Conservation (phyloP, 1,139 yeast genomes). For the Kodamaea fungicola region DNA sequence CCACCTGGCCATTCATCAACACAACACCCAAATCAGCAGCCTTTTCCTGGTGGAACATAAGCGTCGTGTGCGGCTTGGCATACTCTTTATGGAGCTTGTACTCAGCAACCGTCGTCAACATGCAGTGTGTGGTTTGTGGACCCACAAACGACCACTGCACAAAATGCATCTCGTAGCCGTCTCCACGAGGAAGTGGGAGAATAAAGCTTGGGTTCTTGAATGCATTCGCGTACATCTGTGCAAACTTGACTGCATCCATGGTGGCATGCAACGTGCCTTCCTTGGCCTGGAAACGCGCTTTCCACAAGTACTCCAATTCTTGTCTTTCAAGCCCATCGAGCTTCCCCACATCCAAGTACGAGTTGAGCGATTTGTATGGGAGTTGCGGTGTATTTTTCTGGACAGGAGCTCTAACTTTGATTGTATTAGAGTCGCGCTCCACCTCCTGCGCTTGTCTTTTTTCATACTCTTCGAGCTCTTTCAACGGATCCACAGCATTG, state of each 20-base stretch:
- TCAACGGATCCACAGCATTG: constrained; percentile 65
- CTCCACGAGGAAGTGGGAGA: constrained; percentile 62
- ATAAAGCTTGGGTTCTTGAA: constrained; percentile 73
- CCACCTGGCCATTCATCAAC: constrained; percentile 85
- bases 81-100: constrained; percentile 86
- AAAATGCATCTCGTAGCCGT: constrained; percentile 80
- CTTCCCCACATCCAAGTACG: constrained; percentile 71
- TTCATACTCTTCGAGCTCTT: constrained; percentile 61
- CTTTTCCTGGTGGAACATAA: constrained; percentile 83
- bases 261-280: constrained; percentile 65
- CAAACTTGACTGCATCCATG: constrained; percentile 53
- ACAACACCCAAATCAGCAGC: constrained; percentile 60
- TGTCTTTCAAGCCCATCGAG: constrained; percentile 49
- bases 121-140: constrained; percentile 78
- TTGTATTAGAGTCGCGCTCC: constrained; percentile 23
- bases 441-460: constrained; percentile 29
- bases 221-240: constrained; percentile 62
- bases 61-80: constrained; percentile 92
- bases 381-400: constrained; percentile 40
- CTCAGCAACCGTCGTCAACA: constrained; percentile 90
- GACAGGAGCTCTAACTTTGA: constrained; percentile 43
- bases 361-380: constrained; percentile 69
- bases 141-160: constrained; percentile 95
- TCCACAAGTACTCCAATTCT: constrained; percentile 85
- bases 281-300: constrained; percentile 70